Conservation (phyloP, 345 rosid species). For the Xanthoceras sorbifolium region DNA sequence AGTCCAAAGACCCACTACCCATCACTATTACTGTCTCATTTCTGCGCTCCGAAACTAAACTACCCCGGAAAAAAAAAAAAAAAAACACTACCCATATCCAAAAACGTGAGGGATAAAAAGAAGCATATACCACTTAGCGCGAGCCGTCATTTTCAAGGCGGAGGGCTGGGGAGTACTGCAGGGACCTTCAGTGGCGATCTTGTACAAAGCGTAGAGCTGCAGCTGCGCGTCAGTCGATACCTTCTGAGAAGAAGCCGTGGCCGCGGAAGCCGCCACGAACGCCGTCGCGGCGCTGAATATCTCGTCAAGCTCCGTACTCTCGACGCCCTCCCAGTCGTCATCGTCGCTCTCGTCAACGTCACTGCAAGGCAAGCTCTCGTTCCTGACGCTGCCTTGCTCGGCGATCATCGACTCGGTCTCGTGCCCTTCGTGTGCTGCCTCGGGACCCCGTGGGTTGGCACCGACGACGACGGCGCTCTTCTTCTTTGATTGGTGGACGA, state of each 20-base stretch:
- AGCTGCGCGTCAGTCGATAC: conserved; percentile 64
- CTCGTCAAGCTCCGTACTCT: conserved; percentile 88
- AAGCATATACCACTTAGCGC: conserved; percentile 81
- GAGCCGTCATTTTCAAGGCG: conserved; percentile 88
- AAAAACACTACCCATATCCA: not conserved
- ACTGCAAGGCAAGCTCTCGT: conserved; percentile 50
- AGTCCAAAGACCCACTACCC: not conserved
- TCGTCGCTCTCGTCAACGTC: conserved; percentile 37
- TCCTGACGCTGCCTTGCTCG: conserved; percentile 78
- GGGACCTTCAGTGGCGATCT: conserved; percentile 90
- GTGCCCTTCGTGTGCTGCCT: conserved; percentile 12
- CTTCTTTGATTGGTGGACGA: not conserved
- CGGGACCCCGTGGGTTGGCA: conserved; percentile 33
- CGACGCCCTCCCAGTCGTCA: conserved; percentile 94
- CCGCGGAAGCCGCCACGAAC: conserved; percentile 72
- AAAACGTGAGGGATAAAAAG: not conserved
- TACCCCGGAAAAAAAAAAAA: not conserved
- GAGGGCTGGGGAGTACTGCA: conserved; percentile 85
- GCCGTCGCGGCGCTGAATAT: conserved; percentile 82
- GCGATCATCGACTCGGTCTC: conserved; percentile 66
- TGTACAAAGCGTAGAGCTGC: conserved; percentile 87
- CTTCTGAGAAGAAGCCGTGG: conserved; percentile 59
- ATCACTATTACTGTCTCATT: not conserved
- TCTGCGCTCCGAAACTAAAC: not conserved
- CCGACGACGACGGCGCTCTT: not conserved